These are phyloP conservation scores for Lepidium sativum DNA, from an alignment of 345 rosid genomes.

Conservation along the genomic window DNA sequence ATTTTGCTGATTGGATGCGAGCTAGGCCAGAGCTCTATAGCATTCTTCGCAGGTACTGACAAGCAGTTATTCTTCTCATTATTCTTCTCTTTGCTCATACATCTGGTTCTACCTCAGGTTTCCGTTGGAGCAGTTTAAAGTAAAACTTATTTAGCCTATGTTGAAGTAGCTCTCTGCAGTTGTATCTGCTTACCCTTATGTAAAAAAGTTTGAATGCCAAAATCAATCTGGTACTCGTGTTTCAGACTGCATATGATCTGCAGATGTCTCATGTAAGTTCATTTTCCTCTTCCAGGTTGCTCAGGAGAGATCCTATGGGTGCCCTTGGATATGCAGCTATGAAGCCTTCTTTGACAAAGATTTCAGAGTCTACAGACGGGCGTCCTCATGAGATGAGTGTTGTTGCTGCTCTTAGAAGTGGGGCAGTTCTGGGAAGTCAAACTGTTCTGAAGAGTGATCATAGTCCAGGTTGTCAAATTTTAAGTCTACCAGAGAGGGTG, in stretches of 20 bases:
- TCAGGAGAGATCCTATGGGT: slow-evolving; percentile 98
- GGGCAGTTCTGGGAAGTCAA: slow-evolving; percentile 94
- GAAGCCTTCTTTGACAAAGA: slow-evolving; percentile 66
- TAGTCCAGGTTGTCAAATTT: slow-evolving; percentile 89
- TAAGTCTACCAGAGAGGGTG: slow-evolving; percentile 74
- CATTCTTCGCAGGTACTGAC: slow-evolving; percentile 78
- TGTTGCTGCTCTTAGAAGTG: slow-evolving; percentile 84
- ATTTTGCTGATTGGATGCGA: slow-evolving; percentile 98
- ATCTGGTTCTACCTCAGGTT: neutral
- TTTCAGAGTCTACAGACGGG: slow-evolving; percentile 73
- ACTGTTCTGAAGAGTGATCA: slow-evolving; percentile 98
- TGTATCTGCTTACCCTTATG: neutral
- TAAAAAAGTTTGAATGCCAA: neutral
- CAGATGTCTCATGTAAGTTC: slow-evolving; percentile 13
- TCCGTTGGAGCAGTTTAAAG: neutral
- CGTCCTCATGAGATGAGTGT: slow-evolving; percentile 87
- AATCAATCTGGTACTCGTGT: neutral
- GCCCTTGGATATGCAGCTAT: slow-evolving; percentile 72
- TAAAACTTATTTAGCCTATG: neutral
- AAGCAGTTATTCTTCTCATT: too few species aligned
- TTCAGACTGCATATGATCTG: neutral
- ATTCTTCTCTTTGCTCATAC: neutral
- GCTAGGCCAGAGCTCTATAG: slow-evolving; percentile 97
- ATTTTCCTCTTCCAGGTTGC: slow-evolving; percentile 48
- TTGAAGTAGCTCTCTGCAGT: neutral